phyloP scores from a whole-genome alignment of 805 yeast species.

The Peterozyma toletana region DNA sequence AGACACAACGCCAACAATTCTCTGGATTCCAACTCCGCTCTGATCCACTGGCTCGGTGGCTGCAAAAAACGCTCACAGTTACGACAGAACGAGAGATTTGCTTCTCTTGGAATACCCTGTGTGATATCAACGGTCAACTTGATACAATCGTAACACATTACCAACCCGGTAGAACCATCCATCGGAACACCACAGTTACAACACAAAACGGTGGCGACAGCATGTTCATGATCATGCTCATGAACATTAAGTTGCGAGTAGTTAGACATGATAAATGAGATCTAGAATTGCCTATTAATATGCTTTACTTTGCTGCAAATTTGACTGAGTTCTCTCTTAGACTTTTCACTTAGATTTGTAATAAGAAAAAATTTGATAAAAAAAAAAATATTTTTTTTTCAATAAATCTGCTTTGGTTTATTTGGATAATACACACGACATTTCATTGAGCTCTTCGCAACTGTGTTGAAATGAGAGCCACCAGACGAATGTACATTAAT shows the following conservation, averaged over 20 bases:
- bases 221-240: constrained; percentile 24
- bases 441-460: too few relatives aligned
- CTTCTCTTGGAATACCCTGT: constrained; percentile 90
- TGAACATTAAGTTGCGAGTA: constrained; percentile 35
- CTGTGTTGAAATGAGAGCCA: too few relatives aligned
- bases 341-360: too few relatives aligned
- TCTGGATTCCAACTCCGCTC: constrained; percentile 85
- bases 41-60: constrained; percentile 92
- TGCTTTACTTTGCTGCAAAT: too few relatives aligned
- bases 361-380: too few relatives aligned
- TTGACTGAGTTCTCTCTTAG: too few relatives aligned
- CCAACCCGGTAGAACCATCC: constrained; percentile 90
- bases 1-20: constrained; percentile 88
- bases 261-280: constrained; percentile 29
- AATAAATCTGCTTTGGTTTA: too few relatives aligned
- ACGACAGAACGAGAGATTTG: constrained; percentile 88
- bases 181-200: constrained; percentile 98
- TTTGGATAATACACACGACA: too few relatives aligned
- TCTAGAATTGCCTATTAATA: background rate
- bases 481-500: too few relatives aligned
- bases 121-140: constrained; percentile 90
- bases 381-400: too few relatives aligned
- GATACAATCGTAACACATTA: constrained; percentile 97
- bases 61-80: constrained; percentile 94
- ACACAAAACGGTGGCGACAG: constrained; percentile 83